These are phyloP conservation scores for Phytophthora vignae DNA, from an alignment of 352 stramenopile species.

Conservation along the genomic window DNA sequence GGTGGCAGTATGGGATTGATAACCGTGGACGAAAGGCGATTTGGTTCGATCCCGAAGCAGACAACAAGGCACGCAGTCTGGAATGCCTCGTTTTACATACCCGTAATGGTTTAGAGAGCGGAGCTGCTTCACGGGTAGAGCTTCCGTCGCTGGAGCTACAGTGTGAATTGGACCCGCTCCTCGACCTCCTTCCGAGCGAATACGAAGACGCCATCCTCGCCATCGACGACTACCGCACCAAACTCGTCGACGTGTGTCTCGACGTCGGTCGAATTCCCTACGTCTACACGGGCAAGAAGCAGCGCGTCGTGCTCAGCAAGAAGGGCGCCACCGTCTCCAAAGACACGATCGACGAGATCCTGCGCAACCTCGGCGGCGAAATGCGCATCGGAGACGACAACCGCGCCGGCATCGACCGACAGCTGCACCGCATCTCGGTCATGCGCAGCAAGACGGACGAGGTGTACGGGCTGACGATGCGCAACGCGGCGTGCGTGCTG, in stretches of 20 bases:
- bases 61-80: slow-evolving; percentile 40
- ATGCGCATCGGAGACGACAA: slow-evolving; percentile 81
- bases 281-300: slow-evolving; percentile 38
- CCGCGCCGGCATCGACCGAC: slow-evolving; percentile 67
- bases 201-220: slow-evolving; percentile 35
- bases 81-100: slow-evolving; percentile 30
- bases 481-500: slow-evolving; percentile 66
- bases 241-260: slow-evolving; percentile 52
- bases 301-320: slow-evolving; percentile 39
- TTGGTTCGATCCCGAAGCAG: slow-evolving; percentile 41
- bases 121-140: background rate
- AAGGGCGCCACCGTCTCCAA: slow-evolving; percentile 37
- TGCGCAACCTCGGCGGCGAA: slow-evolving; percentile 49
- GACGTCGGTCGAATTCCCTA: slow-evolving; percentile 44
- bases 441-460: slow-evolving; percentile 66
- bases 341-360: slow-evolving; percentile 64
- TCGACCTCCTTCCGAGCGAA: slow-evolving; percentile 37
- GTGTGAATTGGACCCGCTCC: slow-evolving; percentile 26
- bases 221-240: slow-evolving; percentile 28
- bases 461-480: slow-evolving; percentile 77
- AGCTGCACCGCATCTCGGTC: slow-evolving; percentile 85
- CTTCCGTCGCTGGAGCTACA: background rate
- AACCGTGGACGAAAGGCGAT: slow-evolving; percentile 27
- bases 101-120: background rate
- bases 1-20: slow-evolving; percentile 33